Evolutionary conservation across 345 rosid genomes (phyloP), one percentile per base, ranked within the genome.

Genomic region (Eucalyptus paniculata): DNA sequence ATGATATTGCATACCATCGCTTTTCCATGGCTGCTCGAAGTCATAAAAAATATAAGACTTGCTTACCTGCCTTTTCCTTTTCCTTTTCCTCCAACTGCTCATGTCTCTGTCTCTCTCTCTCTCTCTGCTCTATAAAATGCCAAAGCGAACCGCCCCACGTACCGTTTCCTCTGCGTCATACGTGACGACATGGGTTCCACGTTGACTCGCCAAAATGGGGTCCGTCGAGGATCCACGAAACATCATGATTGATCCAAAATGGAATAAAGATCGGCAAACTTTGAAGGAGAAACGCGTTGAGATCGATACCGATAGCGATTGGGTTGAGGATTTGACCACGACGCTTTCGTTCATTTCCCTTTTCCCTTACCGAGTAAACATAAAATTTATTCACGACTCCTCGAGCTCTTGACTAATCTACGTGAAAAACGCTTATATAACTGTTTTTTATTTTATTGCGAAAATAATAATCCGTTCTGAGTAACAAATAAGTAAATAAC

Each of bases 341-440:
- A 37, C 44, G 44, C 42, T 77, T 37, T 77, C 7, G 3, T 77
- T 69, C 37, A 8, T 4, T n/a, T 65, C 12, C 32, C 32, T 62
- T 13, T n/a, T 1, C 17, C 5, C 18, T 34, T 0, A 1, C 6
- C 40, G 37, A 65, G 30, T 23, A 13, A 62, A 30, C 15, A 60
- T 60, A 13, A 30, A 30, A 13, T 0, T 56, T 6, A 0, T 30
- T 13, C 18, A 14, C 34, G 18, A 12, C 17, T 62, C 4, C 1
- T 30, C 4, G 18, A 62, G 18, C 69, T 30, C 34, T 62, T 8
- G 8, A 30, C 34, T 60, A 28, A 12, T 60, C 9, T 18, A 17
- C 17, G 18, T 11, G 9, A 51, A 51, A 51, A 51, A 7, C 2
- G 9, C 23, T 18, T 51, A 17, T 18, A 51, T 51, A 3, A 51